These are phyloP conservation scores for Porphyrellus cyaneotinctus DNA, from an alignment of 768 basidiomycete genomes.

Conservation along the genomic window DNA sequence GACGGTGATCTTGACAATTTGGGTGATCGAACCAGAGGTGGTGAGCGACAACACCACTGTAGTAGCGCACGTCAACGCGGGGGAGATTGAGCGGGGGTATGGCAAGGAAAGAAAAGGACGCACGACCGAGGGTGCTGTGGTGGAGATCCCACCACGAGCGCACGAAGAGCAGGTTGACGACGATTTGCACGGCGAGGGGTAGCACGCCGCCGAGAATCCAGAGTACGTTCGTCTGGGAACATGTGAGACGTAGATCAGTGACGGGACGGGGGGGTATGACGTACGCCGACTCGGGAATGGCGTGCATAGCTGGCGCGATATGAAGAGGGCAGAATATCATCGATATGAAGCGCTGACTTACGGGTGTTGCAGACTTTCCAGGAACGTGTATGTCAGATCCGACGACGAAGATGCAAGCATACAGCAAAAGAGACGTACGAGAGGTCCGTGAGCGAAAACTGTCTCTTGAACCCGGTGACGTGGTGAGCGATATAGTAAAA, in stretches of 20 bases:
- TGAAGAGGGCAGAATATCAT: not conserved
- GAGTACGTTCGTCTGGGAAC: slow-evolving; percentile 34
- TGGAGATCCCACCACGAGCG: slow-evolving; percentile 89
- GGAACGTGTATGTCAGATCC: slow-evolving; percentile 13
- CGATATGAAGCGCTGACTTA: slow-evolving; percentile 19
- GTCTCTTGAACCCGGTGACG: slow-evolving; percentile 65
- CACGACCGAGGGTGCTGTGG: slow-evolving; percentile 44
- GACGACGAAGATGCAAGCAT: not conserved
- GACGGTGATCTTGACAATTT: slow-evolving; percentile 78
- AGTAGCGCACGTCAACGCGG: no score
- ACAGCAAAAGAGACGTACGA: slow-evolving; percentile 47
- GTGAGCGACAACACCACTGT: slow-evolving; percentile 68
- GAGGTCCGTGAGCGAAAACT: slow-evolving; percentile 73
- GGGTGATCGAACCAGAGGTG: slow-evolving; percentile 74
- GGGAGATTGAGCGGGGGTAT: no score
- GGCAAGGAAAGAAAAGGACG: slow-evolving; percentile 1
- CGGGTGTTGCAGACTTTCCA: slow-evolving; percentile 39
- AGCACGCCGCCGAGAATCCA: slow-evolving; percentile 44
- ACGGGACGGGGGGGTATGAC: slow-evolving; percentile 30
- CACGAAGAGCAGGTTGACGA: slow-evolving; percentile 66
- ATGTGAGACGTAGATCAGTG: not conserved
- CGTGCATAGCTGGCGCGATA: slow-evolving; percentile 47
- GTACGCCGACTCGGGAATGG: slow-evolving; percentile 58
- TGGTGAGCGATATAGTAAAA: slow-evolving; percentile 53
- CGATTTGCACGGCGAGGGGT: slow-evolving; percentile 62